Percentiles rank a stretch among this genome's conserved stretches.
These are phyloP conservation scores for Serendipita sp. DNA, from an alignment of 768 basidiomycete genomes.

Conservation along the genomic window DNA sequence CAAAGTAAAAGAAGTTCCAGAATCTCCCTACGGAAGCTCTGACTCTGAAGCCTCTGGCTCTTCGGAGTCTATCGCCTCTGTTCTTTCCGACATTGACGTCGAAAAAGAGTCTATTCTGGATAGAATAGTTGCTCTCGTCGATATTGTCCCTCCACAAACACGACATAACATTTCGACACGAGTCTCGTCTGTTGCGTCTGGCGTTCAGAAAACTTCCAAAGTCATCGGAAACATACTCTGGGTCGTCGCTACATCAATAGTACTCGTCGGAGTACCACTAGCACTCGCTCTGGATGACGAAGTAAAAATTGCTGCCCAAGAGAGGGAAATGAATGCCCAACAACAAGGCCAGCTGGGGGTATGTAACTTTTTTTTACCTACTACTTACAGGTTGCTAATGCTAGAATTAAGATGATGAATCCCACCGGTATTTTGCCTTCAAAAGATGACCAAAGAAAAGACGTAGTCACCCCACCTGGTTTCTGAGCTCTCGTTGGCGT, in stretches of 20 bases:
- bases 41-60: conserved; percentile 60
- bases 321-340: conserved; percentile 71
- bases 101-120: conserved; percentile 71
- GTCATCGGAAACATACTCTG: conserved; percentile 80
- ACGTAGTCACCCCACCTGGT: background rate
- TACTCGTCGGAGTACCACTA: conserved; percentile 85
- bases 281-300: conserved; percentile 93
- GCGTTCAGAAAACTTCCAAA: conserved; percentile 52
- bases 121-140: conserved; percentile 79
- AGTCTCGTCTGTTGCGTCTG: conserved; percentile 41
- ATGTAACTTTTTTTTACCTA: conserved; percentile 16
- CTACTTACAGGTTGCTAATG: conserved; percentile 3
- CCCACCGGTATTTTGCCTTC: background rate
- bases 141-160: conserved; percentile 88
- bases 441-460: background rate
- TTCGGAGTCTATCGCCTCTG: conserved; percentile 49
- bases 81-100: conserved; percentile 50
- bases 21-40: conserved; percentile 57
- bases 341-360: conserved; percentile 90
- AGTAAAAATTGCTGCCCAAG: conserved; percentile 83
- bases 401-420: background rate
- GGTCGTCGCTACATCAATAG: conserved; percentile 85
- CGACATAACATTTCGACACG: conserved; percentile 56
- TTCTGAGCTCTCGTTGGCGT: background rate
- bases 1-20: conserved; percentile 65